Percentiles rank a stretch among this genome's conserved stretches.
phyloP scores from a whole-genome alignment of 441 rosid genomes.

The Jatropha multifida region DNA sequence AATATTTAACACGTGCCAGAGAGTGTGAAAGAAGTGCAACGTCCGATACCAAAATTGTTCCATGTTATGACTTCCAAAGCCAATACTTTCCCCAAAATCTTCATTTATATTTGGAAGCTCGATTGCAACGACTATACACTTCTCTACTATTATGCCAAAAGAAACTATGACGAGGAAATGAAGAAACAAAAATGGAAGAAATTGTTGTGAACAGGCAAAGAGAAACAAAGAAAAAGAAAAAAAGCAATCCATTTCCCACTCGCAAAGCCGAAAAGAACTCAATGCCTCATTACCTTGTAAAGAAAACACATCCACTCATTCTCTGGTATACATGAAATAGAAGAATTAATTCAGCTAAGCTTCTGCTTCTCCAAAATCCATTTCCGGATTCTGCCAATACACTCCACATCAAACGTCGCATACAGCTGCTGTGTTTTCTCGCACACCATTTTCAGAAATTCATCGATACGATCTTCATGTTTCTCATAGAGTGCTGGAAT shows the following conservation, averaged over 20 bases:
- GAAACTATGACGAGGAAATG: not conserved
- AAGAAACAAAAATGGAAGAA: slow-evolving; percentile 1
- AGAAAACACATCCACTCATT: slow-evolving; percentile 17
- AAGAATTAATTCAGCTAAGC: slow-evolving; percentile 41
- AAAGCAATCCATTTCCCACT: slow-evolving; percentile 3
- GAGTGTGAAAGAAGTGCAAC: too few relatives aligned
- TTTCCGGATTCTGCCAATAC: slow-evolving; percentile 36
- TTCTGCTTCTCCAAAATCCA: slow-evolving; percentile 62
- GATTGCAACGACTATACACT: slow-evolving; percentile 12
- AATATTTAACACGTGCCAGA: too few relatives aligned
- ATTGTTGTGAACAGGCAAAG: not conserved
- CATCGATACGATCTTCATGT: slow-evolving; percentile 54
- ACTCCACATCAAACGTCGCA: slow-evolving; percentile 41
- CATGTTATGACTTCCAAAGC: not conserved
- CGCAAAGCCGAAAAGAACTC: not conserved
- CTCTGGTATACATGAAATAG: not conserved
- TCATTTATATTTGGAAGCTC: too few relatives aligned
- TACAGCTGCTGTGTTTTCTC: slow-evolving; percentile 42
- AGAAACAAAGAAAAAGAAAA: not conserved
- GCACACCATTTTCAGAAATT: slow-evolving; percentile 30
- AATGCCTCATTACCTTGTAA: not conserved
- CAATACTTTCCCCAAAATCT: not conserved
- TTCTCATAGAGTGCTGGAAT: slow-evolving; percentile 81
- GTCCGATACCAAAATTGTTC: too few relatives aligned
- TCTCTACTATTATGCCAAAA: not conserved